These are phyloP conservation scores for Clathrus columnatus DNA, from an alignment of 768 basidiomycete species.

Conservation along the genomic window DNA sequence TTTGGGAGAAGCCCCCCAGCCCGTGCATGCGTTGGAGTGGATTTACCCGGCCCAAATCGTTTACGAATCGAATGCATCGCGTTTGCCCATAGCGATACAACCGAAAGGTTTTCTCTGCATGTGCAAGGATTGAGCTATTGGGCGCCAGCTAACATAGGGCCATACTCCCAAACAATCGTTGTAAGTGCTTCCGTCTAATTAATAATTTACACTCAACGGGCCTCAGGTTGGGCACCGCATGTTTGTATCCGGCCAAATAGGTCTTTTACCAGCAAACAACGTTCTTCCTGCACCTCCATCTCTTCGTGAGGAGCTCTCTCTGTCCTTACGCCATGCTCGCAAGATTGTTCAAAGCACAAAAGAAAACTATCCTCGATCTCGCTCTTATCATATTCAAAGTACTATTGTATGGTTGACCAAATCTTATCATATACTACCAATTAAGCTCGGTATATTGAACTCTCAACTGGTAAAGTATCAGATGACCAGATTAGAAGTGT, in stretches of 20 bases:
- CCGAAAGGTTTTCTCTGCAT: constrained; percentile 68
- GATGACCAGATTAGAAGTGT: background rate
- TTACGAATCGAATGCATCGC: constrained; percentile 78
- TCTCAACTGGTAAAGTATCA: background rate
- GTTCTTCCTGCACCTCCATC: constrained; percentile 52
- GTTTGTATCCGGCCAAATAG: constrained; percentile 95
- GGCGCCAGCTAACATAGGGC: constrained; percentile 99
- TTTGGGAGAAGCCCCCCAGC: constrained; percentile 91
- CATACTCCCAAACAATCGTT: constrained; percentile 88
- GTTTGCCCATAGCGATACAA: constrained; percentile 29
- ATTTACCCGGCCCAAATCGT: constrained; percentile 47
- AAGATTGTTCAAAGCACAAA: constrained; percentile 57
- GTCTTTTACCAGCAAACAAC: constrained; percentile 69
- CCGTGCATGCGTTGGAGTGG: constrained; percentile 85
- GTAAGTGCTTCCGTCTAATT: constrained; percentile 34
- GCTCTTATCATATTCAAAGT: constrained; percentile 55
- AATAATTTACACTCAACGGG: constrained; percentile 1
- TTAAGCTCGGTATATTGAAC: background rate
- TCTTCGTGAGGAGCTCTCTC: constrained; percentile 55
- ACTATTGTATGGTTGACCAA: constrained; percentile 67
- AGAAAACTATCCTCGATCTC: constrained; percentile 43
- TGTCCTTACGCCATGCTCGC: constrained; percentile 72
- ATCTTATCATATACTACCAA: background rate
- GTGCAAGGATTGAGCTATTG: constrained; percentile 96
- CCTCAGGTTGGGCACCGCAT: constrained; percentile 60